Evolutionary conservation across 306 rosid species (phyloP).

Genomic region (Trifolium fragiferum): DNA sequence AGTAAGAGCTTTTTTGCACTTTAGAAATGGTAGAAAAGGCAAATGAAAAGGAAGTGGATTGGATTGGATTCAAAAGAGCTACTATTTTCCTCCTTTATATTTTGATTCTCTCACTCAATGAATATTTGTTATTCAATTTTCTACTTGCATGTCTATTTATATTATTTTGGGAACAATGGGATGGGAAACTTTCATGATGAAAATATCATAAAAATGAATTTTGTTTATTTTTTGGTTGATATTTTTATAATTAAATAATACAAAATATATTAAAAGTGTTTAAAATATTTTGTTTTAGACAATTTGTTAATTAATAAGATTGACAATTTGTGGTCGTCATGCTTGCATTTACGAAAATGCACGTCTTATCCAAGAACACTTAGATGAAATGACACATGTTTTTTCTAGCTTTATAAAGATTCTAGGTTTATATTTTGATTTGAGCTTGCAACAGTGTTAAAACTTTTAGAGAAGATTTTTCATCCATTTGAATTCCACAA

Average conservation of each 20-base stretch:
- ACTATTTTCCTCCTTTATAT: conserved; percentile 31
- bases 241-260: not conserved
- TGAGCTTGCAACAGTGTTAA: too few species aligned
- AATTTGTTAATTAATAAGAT: not conserved
- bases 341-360: not conserved
- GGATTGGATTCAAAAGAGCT: conserved; percentile 43
- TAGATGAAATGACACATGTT: too few species aligned
- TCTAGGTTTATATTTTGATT: too few species aligned
- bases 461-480: too few species aligned
- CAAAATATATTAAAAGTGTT: not conserved
- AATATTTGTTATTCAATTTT: conserved; percentile 27
- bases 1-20: not conserved
- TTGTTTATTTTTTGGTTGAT: not conserved
- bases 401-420: too few species aligned
- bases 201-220: not conserved
- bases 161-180: not conserved
- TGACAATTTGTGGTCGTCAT: not conserved
- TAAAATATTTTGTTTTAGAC: not conserved
- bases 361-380: too few species aligned
- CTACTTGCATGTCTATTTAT: conserved; percentile 13
- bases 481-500: too few species aligned
- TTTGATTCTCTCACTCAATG: conserved; percentile 38
- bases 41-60: conserved; percentile 22
- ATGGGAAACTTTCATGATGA: not conserved
- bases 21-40: not conserved